A percentile compares a stretch with the other conserved stretches of the same genome.
Conservation (phyloP, 2,329 filamentous ascomycete species). For the Diaporthe sp. region DNA sequence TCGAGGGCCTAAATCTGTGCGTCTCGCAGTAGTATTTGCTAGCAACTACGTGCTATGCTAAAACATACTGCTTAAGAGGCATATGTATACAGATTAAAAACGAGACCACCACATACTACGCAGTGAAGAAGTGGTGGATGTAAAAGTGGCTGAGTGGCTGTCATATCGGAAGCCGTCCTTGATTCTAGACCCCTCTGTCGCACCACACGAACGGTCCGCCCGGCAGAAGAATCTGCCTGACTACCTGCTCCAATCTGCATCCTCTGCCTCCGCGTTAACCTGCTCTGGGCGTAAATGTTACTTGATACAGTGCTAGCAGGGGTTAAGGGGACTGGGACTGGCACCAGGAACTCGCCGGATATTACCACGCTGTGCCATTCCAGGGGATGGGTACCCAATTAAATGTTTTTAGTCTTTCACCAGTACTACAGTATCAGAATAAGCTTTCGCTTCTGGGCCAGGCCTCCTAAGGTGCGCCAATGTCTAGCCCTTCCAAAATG, state of each 20-base stretch:
- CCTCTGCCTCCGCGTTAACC: not conserved
- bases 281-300: not conserved
- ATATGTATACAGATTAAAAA: too few relatives aligned
- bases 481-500: not conserved
- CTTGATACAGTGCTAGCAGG: slow-evolving; percentile 24
- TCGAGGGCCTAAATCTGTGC: not conserved
- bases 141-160: not conserved
- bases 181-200: not conserved
- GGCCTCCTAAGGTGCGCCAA: not conserved
- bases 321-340: not conserved
- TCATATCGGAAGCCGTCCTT: not conserved
- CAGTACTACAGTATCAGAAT: slow-evolving; percentile 19
- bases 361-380: not conserved
- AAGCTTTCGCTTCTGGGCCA: not conserved
- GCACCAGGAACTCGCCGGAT: not conserved
- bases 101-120: not conserved
- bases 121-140: not conserved
- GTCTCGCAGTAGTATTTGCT: not conserved
- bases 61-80: too few relatives aligned
- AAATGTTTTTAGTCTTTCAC: not conserved
- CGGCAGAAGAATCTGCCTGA: not conserved
- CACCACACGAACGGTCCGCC: not conserved
- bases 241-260: not conserved
- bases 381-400: slow-evolving; percentile 22
- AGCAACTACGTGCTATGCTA: not conserved